These are phyloP conservation scores for Lycium ferocissimum DNA, from an alignment of 257 asterid genomes.

Conservation along the genomic window DNA sequence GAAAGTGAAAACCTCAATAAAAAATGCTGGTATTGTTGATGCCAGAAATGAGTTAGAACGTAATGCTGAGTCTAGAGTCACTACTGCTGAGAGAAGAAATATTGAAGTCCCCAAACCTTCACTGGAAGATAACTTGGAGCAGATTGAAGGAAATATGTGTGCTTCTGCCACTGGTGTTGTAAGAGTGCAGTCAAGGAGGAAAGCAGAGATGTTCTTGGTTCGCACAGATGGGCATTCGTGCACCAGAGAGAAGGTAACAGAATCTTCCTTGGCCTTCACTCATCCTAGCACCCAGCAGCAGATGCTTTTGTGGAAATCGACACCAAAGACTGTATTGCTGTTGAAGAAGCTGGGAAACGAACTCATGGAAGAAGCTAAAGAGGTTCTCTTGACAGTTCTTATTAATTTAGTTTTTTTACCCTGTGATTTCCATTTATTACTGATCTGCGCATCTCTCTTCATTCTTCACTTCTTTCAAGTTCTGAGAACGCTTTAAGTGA, in stretches of 20 bases:
- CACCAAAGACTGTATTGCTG: conserved; percentile 86
- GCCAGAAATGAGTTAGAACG: conserved; percentile 44
- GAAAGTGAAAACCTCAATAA: conserved; percentile 37
- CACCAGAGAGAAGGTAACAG: conserved; percentile 92
- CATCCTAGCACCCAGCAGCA: conserved; percentile 99
- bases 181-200: conserved; percentile 92
- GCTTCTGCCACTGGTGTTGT: conserved; percentile 97
- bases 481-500: not conserved
- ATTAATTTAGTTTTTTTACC: not conserved
- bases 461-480: conserved; percentile 6
- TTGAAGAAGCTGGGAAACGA: conserved; percentile 90
- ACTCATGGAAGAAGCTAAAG: conserved; percentile 98
- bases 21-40: conserved; percentile 46
- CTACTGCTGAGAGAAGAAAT: conserved; percentile 41
- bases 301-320: conserved; percentile 99
- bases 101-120: conserved; percentile 59
- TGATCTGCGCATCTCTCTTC: not conserved
- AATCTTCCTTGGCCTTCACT: conserved; percentile 96
- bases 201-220: conserved; percentile 98
- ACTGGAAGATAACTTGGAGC: conserved; percentile 67
- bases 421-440: not conserved
- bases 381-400: conserved; percentile 51
- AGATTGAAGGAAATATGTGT: conserved; percentile 79
- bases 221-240: conserved; percentile 98
- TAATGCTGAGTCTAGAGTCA: conserved; percentile 40